Conservation (phyloP, 495 filamentous ascomycete species). For the Oleoguttula mirabilis region DNA sequence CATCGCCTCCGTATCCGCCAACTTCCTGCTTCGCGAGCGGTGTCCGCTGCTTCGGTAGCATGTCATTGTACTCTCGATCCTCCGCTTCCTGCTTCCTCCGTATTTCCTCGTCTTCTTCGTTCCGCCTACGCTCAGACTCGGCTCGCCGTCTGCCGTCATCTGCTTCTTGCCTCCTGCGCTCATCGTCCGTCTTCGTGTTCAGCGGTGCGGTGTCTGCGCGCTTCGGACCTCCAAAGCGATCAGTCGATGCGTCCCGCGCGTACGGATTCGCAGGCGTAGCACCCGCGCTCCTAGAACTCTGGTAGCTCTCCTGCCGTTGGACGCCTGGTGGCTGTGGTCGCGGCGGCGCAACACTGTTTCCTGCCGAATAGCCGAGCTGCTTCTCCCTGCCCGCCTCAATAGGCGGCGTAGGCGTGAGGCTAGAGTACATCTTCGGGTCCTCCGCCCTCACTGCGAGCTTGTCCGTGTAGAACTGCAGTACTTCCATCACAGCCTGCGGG, state of each 20-base stretch:
- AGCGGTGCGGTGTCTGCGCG: constrained; percentile 17
- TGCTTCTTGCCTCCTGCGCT: constrained; percentile 37
- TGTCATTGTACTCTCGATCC: constrained; percentile 61
- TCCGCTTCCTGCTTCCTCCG: constrained; percentile 57
- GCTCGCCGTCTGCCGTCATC: constrained; percentile 27
- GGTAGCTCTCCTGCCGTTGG: constrained; percentile 20
- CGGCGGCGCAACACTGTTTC: constrained; percentile 66
- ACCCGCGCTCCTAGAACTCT: constrained; percentile 27
- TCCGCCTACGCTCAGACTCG: constrained; percentile 46
- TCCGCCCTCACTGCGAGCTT: constrained; percentile 71
- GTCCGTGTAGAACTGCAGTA: constrained; percentile 94
- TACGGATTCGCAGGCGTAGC: constrained; percentile 37
- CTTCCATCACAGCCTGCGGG: constrained; percentile 95
- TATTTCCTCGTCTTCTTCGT: constrained; percentile 41
- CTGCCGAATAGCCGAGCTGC: constrained; percentile 51
- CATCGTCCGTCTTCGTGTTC: constrained; percentile 20
- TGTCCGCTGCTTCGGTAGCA: constrained; percentile 59
- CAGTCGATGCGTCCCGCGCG: constrained; percentile 23
- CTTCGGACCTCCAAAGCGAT: constrained; percentile 14
- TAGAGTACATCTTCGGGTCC: constrained; percentile 65
- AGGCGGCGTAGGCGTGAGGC: constrained; percentile 55
- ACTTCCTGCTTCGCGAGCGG: constrained; percentile 76
- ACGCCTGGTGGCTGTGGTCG: constrained; percentile 51
- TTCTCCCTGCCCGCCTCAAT: constrained; percentile 46
- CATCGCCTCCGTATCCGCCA: constrained; percentile 44